Conservation (phyloP, 2,329 filamentous ascomycete genomes). For the Didymellaceae sp. region DNA sequence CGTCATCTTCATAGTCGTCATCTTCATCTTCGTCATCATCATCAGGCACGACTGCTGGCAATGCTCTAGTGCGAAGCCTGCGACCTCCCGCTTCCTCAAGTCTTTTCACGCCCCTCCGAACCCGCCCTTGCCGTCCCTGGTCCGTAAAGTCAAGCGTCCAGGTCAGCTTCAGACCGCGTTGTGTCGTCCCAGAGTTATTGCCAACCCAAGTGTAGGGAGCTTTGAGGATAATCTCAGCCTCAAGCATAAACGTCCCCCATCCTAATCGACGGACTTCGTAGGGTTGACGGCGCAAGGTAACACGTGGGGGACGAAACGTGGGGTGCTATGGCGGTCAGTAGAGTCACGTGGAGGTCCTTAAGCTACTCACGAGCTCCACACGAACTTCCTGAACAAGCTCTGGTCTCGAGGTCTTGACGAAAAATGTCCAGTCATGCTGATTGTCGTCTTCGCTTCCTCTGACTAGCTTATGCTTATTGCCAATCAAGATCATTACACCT, state of each 20-base stretch:
- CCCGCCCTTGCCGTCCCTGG: constrained; percentile 50
- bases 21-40: constrained; percentile 23
- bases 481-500: constrained; percentile 53
- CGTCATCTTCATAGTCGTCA: constrained; percentile 26
- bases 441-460: constrained; percentile 36
- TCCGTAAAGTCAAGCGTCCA: constrained; percentile 54
- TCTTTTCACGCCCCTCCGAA: constrained; percentile 50
- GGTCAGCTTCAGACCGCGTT: constrained; percentile 46
- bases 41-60: not conserved
- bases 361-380: constrained; percentile 37
- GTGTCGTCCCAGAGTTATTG: constrained; percentile 44
- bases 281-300: constrained; percentile 46
- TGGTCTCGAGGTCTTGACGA: constrained; percentile 51
- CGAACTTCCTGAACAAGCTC: constrained; percentile 56
- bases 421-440: constrained; percentile 56
- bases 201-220: constrained; percentile 54
- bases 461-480: constrained; percentile 50
- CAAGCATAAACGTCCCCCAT: constrained; percentile 54
- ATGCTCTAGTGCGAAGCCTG: constrained; percentile 22
- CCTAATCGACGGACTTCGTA: constrained; percentile 51
- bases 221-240: constrained; percentile 51
- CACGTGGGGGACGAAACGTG: constrained; percentile 49
- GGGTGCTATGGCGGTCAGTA: constrained; percentile 44
- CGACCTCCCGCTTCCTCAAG: constrained; percentile 27
- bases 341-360: not conserved